phyloP scores from a whole-genome alignment of 163 green algal genomes.

The Chlamydomonas reinhardtii region DNA sequence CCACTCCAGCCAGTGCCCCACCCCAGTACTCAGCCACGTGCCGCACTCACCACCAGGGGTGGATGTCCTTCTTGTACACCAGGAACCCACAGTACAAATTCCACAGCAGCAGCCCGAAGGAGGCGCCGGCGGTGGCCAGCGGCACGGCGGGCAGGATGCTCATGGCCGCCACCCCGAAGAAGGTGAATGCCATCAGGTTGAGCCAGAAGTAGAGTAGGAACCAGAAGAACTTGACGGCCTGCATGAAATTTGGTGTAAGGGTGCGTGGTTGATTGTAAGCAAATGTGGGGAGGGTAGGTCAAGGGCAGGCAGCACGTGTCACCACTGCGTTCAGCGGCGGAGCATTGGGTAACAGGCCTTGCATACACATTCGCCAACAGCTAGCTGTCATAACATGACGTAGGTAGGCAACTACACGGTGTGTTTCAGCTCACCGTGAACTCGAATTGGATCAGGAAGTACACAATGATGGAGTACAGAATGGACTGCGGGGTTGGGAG shows the following conservation, averaged over 20 bases:
- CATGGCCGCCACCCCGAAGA: constrained; percentile 65
- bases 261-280: too few species aligned
- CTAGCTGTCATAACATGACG: too few species aligned
- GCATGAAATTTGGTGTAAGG: too few species aligned
- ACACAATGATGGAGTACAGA: constrained; percentile 75
- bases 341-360: too few species aligned
- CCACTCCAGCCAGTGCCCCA: too few species aligned
- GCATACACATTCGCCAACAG: too few species aligned
- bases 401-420: too few species aligned
- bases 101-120: constrained; percentile 50
- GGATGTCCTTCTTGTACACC: constrained; percentile 46
- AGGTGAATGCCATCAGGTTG: constrained; percentile 59
- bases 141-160: constrained; percentile 65
- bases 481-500: constrained; percentile 36
- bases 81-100: constrained; percentile 67
- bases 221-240: constrained; percentile 59
- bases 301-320: too few species aligned
- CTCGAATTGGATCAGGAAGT: constrained; percentile 70
- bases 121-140: constrained; percentile 43
- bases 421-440: neutral
- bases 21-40: too few species aligned
- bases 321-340: too few species aligned
- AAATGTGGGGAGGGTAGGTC: too few species aligned
- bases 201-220: constrained; percentile 62
- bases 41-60: constrained; percentile 24